Base-by-base conservation (phyloP, 805 yeast species). In the Cyberlindnera saturnus region DNA sequence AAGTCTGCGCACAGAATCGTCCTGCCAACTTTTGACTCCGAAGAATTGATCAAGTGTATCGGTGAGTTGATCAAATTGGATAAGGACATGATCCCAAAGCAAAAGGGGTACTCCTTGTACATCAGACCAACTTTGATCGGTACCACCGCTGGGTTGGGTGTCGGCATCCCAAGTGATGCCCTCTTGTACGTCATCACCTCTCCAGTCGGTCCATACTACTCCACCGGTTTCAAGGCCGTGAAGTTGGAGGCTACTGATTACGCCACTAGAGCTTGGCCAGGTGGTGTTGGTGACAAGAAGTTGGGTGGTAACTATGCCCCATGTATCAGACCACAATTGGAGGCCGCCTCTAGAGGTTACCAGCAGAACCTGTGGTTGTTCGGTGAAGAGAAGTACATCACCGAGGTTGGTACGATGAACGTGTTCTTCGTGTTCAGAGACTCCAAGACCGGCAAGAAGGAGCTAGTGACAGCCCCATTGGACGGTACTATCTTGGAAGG, bases 231-330 rank as follows among this genome's bases (percentile, higher is more conserved):
- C 80, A 89, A 90, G 69, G 96, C 98, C 34, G 96, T 93, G 42
- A 74, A 79, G 48, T 75, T 93, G 51, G 96, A 91, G 70, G 97
- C 98, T 53, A 90, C 96, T 31, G 96, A 88, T 62, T 81, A 86
- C 56, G 96, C 96, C 40, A 90, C 90, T 30, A 86, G 99, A 72
- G 98, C 99, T 28, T 91, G 98, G 98, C 98, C 98, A 62, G 96
- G 96, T 60, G 99, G 98, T 66, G 89, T 81, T 56, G 99, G 99
- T 68, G 85, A 91, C 78, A 83, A 79, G 67, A 91, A 91, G 69
- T 79, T 91, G 59, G 99, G 99, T 66, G 97, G 96, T 48, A 91
- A 91, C 74, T 91, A 91, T 62, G 99, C 97, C 36, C 97, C 98
- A 49, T 86, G 96, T 65, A 80, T 90, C 59, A 74, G 77, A 62